Evolutionary conservation across 805 yeast genomes (phyloP), one percentile per base, ranked within the genome.

Genomic region (Saccharomyces mikatae): DNA sequence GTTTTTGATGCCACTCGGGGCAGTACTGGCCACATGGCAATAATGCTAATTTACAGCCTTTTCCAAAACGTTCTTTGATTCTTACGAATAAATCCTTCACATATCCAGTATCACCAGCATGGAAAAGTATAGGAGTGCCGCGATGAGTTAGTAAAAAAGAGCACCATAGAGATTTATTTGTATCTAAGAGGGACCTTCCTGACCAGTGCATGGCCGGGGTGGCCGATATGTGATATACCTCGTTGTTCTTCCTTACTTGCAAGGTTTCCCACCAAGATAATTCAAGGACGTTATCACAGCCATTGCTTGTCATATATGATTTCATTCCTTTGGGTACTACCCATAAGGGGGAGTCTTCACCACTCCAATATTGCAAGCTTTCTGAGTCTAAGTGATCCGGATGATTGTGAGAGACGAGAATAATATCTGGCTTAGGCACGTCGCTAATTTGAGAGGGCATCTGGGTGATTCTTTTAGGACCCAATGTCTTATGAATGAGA

Each of bases 131-230:
- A 0, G 96, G 87, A 60, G 80, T 75, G 0, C 83, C 84, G 58
- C 87, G 80, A 55, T 82, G 79, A 51, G 82, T 74, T 9, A 92
- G 67, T 60, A 92, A 64, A 63, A 85, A 92, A 0, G 97, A 89
- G 62, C 96, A 88, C 98, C 98, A 92, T 52, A 92, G 72, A 0
- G 95, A 80, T 26, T 74, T 72, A 69, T 92, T 92, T 1, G 95
- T 80, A 67, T 92, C 98, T 21, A 83, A 65, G n/a, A 91, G 69
- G 32, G 80, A 79, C 41, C 97, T 72, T 0, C 98, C 98, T 1
- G 96, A 87, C 98, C 98, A 92, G 70, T 92, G 98, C 95, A 86
- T 86, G 0, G 97, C 89, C 0, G 98, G 98, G 0, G 94, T 80
- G 68, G 97, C 88, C 1, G 88, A 91, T 17, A 92, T 75, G 60